Conservation (phyloP, 1,284 basidiomycete genomes). For the Mycocalia duriaeana region DNA sequence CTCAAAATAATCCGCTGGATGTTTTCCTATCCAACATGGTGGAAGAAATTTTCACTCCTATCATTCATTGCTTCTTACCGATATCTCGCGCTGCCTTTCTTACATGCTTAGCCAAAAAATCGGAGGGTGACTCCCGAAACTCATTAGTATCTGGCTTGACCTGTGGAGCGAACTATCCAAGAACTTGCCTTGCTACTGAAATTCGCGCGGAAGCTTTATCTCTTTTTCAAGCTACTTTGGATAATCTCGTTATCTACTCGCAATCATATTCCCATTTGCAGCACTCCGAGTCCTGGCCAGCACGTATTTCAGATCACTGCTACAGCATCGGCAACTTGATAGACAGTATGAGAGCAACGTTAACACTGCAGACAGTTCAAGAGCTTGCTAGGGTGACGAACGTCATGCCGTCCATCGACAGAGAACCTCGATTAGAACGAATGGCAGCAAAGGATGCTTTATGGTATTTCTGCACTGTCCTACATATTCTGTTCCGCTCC, state of each 20-base stretch:
- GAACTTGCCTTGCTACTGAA: conserved; percentile 12
- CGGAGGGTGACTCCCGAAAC: too few relatives aligned
- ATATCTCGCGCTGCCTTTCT: too few relatives aligned
- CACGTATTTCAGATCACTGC: background rate
- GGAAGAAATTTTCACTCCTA: conserved; percentile 19
- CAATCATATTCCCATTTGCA: background rate
- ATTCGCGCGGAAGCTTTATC: conserved; percentile 23
- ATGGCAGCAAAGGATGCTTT: conserved; percentile 47
- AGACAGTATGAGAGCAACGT: conserved; percentile 19
- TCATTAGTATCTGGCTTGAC: too few relatives aligned
- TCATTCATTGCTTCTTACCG: conserved; percentile 20
- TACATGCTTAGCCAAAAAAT: too few relatives aligned
- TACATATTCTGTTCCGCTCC: conserved; percentile 25
- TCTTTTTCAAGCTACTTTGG: conserved; percentile 22
- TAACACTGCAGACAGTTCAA: conserved; percentile 24
- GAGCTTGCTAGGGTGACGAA: conserved; percentile 19
- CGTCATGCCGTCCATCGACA: too few relatives aligned
- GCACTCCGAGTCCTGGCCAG: background rate
- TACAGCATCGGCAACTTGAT: background rate
- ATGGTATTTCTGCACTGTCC: conserved; percentile 49
- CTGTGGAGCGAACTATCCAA: background rate
- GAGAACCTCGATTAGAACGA: conserved; percentile 8
- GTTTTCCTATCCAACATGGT: conserved; percentile 7
- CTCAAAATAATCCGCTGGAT: background rate
- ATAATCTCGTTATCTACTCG: conserved; percentile 10